Evolutionary conservation across 2,329 filamentous ascomycete genomes (phyloP).

Genomic region (Aspergillus nomiae): DNA sequence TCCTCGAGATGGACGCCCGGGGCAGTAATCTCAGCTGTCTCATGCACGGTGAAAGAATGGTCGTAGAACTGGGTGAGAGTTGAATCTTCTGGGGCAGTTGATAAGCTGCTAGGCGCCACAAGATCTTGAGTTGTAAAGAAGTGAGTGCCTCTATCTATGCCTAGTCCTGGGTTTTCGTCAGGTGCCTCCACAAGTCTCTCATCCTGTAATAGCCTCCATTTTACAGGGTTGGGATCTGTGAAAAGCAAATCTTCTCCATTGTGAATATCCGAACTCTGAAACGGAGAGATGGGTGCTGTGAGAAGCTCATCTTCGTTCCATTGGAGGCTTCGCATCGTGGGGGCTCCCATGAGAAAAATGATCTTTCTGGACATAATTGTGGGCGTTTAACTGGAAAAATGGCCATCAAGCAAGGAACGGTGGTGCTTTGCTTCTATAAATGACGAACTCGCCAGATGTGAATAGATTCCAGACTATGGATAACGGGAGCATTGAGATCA

Average conservation of each 20-base stretch:
- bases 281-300: constrained; percentile 45
- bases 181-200: constrained; percentile 10
- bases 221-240: constrained; percentile 20
- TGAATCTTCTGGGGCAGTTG: constrained; percentile 30
- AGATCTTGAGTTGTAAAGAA: constrained; percentile 38
- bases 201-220: constrained; percentile 34
- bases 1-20: constrained; percentile 24
- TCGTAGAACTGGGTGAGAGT: constrained; percentile 70
- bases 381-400: neutral
- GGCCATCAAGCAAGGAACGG: constrained; percentile 6
- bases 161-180: neutral
- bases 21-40: constrained; percentile 47
- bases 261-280: constrained; percentile 19
- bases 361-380: constrained; percentile 31
- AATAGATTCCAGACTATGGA: neutral
- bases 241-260: constrained; percentile 10
- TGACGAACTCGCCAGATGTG: neutral
- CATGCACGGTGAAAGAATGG: constrained; percentile 72
- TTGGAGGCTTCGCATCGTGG: constrained; percentile 53
- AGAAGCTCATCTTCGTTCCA: constrained; percentile 59
- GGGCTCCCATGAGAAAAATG: constrained; percentile 65
- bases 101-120: constrained; percentile 14
- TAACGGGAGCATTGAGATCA: neutral
- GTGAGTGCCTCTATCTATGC: constrained; percentile 15
- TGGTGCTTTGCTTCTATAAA: neutral